Conservation (phyloP, 176 grass and related monocot species). For the Phragmites australis region DNA sequence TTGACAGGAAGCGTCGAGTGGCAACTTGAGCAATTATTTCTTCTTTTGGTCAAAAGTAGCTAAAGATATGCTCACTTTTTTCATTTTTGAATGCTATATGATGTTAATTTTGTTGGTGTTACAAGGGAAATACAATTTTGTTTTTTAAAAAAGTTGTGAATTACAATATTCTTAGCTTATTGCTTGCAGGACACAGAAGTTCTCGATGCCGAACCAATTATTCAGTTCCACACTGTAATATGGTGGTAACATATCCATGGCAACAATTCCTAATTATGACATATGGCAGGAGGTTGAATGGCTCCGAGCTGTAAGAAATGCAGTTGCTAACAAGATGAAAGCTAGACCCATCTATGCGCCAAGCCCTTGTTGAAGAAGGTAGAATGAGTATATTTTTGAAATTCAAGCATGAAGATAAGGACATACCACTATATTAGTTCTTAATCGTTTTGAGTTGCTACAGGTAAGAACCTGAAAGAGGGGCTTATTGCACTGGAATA, state of each 20-base stretch:
- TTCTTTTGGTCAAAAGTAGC: too few relatives aligned
- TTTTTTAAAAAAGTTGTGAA: too few relatives aligned
- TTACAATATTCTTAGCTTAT: too few relatives aligned
- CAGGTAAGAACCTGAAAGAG: constrained; percentile 95
- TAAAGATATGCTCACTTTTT: too few relatives aligned
- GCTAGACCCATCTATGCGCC: constrained; percentile 74
- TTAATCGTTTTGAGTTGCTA: constrained; percentile 27
- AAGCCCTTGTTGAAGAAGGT: constrained; percentile 96
- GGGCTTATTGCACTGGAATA: constrained; percentile 77
- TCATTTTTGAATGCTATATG: too few relatives aligned
- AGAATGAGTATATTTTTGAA: background rate
- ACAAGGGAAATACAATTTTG: too few relatives aligned
- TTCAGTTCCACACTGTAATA: constrained; percentile 38
- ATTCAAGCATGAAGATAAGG: constrained; percentile 8
- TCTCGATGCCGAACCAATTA: too few relatives aligned
- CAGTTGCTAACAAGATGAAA: constrained; percentile 95
- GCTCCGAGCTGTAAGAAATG: constrained; percentile 89
- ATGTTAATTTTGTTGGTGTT: too few relatives aligned
- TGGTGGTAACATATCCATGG: constrained; percentile 51
- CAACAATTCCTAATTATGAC: constrained; percentile 81
- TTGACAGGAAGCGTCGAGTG: too few relatives aligned
- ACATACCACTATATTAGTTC: background rate
- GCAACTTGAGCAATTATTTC: too few relatives aligned
- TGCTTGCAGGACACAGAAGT: too few relatives aligned
- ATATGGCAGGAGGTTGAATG: constrained; percentile 97